Evolutionary conservation across 108 stramenopile genomes (phyloP).

Genomic region (Cyclostephanos invisitatus): DNA sequence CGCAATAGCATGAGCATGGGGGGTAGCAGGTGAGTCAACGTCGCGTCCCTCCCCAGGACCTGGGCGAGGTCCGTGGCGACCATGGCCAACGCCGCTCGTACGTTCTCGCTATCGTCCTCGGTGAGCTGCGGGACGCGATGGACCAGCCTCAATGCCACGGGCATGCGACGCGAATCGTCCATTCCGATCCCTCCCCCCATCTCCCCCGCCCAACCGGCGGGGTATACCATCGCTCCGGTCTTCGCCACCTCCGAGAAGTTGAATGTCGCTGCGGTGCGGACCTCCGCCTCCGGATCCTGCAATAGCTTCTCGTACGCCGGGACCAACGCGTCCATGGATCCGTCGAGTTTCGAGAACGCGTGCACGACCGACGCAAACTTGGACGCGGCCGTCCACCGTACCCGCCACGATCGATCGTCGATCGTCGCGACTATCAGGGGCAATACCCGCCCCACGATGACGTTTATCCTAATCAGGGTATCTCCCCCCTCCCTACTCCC

Average conservation of each 20-base stretch:
- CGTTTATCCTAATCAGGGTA: slow-evolving; percentile 31
- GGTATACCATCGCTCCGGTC: slow-evolving; percentile 54
- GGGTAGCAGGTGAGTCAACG: slow-evolving; percentile 90
- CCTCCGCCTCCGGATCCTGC: slow-evolving; percentile 93
- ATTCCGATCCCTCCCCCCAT: slow-evolving; percentile 1
- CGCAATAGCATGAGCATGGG: slow-evolving; percentile 92
- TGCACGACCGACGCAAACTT: slow-evolving; percentile 83
- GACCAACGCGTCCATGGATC: slow-evolving; percentile 73
- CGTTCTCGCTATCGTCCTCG: slow-evolving; percentile 89
- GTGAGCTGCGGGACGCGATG: slow-evolving; percentile 74
- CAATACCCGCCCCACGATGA: slow-evolving; percentile 62
- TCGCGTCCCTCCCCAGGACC: slow-evolving; percentile 84
- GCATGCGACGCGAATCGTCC: slow-evolving; percentile 35
- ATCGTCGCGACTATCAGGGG: slow-evolving; percentile 83
- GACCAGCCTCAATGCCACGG: slow-evolving; percentile 77
- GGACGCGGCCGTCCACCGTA: slow-evolving; percentile 92
- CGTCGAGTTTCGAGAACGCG: slow-evolving; percentile 64
- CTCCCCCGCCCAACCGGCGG: slow-evolving; percentile 40
- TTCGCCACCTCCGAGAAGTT: slow-evolving; percentile 82
- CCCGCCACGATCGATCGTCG: slow-evolving; percentile 95
- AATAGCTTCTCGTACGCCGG: slow-evolving; percentile 88
- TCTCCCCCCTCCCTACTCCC: background rate
- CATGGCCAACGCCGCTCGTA: slow-evolving; percentile 87
- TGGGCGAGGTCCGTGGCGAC: slow-evolving; percentile 94
- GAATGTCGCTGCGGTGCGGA: slow-evolving; percentile 90